Conservation (phyloP, 1,284 basidiomycete genomes). For the Takashimella tepidaria region DNA sequence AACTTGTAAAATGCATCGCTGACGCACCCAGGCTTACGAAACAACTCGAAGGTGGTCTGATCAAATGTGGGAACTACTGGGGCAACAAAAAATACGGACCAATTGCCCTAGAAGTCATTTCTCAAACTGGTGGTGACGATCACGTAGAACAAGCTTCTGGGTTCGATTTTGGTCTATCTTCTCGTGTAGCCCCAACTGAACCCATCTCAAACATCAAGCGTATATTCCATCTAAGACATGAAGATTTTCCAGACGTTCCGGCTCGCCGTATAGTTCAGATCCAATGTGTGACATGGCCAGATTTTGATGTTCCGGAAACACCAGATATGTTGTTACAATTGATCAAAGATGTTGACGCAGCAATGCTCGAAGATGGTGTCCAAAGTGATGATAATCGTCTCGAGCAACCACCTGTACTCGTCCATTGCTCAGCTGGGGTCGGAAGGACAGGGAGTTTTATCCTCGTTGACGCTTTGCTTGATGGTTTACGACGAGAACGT, state of each 20-base stretch:
- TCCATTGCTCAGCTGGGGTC: conserved; percentile 70
- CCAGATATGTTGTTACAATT: conserved; percentile 67
- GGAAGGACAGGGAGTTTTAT: conserved; percentile 90
- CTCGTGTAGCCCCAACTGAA: conserved; percentile 12
- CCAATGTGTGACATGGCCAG: conserved; percentile 88
- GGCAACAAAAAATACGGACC: conserved; percentile 65
- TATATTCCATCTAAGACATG: conserved; percentile 63
- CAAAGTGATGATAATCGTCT: conserved; percentile 19
- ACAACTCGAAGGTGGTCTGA: conserved; percentile 77
- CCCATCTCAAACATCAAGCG: conserved; percentile 55
- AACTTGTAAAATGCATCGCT: conserved; percentile 52
- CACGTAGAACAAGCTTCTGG: conserved; percentile 30
- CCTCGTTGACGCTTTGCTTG: conserved; percentile 76
- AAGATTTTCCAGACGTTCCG: conserved; percentile 55
- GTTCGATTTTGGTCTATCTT: conserved; percentile 44
- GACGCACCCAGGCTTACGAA: conserved; percentile 84
- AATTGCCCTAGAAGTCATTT: conserved; percentile 60
- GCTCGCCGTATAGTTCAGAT: conserved; percentile 62
- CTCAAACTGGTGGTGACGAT: conserved; percentile 55
- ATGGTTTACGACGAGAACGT: conserved; percentile 63
- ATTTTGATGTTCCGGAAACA: conserved; percentile 84
- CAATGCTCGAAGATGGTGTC: conserved; percentile 56
- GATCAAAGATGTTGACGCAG: conserved; percentile 56
- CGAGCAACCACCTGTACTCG: conserved; percentile 44
- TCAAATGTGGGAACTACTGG: conserved; percentile 95